Percentiles rank a stretch among this genome's conserved stretches.
Evolutionary conservation across 257 asterid species (phyloP).

Genomic region (Eustoma russellianum): DNA sequence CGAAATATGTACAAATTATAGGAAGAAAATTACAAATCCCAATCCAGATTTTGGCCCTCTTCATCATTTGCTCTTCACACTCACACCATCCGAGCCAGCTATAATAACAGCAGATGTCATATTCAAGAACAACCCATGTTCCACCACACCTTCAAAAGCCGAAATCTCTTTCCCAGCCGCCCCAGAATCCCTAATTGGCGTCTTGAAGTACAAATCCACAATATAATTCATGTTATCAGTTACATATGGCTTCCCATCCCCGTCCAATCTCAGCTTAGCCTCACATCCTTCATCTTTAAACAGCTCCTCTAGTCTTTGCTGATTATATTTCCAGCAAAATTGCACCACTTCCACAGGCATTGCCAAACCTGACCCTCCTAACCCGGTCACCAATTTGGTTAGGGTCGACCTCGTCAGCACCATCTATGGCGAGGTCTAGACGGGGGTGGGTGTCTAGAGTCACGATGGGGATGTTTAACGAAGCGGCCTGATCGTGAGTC

Average conservation of each 20-base stretch:
- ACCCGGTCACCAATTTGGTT: slow-evolving; percentile 64
- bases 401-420: slow-evolving; percentile 93
- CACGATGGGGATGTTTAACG: slow-evolving; percentile 33
- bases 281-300: slow-evolving; percentile 68
- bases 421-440: slow-evolving; percentile 75
- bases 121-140: slow-evolving; percentile 55
- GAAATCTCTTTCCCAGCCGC: slow-evolving; percentile 73
- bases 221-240: slow-evolving; percentile 84
- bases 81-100: slow-evolving; percentile 67
- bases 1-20: not conserved
- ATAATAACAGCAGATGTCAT: slow-evolving; percentile 62
- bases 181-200: slow-evolving; percentile 66
- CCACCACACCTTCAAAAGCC: slow-evolving; percentile 73
- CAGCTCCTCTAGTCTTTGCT: slow-evolving; percentile 51
- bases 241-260: slow-evolving; percentile 66
- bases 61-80: slow-evolving; percentile 46
- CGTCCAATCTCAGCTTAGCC: slow-evolving; percentile 61
- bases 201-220: slow-evolving; percentile 82
- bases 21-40: not conserved
- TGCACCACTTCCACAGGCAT: slow-evolving; percentile 98
- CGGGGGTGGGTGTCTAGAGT: slow-evolving; percentile 17
- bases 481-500: slow-evolving; percentile 61
- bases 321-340: slow-evolving; percentile 74
- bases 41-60: not conserved
- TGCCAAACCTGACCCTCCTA: slow-evolving; percentile 88